These are phyloP conservation scores for Penicillium sp. DNA, from an alignment of 2,329 filamentous ascomycete genomes.

Conservation along the genomic window DNA sequence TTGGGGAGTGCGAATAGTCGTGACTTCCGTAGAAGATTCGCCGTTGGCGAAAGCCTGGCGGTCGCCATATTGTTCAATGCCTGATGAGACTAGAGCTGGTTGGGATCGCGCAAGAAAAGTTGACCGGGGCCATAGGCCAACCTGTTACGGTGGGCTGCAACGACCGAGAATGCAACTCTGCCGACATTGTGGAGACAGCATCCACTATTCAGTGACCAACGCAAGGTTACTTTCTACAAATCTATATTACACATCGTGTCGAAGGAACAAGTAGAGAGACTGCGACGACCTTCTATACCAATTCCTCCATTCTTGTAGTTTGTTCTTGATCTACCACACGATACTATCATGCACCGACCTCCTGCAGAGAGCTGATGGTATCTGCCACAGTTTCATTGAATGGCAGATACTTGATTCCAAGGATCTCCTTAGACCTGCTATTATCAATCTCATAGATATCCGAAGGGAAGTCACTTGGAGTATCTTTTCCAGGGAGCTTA, in stretches of 20 bases:
- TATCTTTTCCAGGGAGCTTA: conserved; percentile 43
- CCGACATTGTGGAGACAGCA: neutral
- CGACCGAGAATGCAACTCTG: conserved; percentile 22
- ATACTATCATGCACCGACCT: conserved; percentile 32
- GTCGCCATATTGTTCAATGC: conserved; percentile 44
- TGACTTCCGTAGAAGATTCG: conserved; percentile 76
- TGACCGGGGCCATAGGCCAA: conserved; percentile 30
- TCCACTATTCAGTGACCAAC: neutral
- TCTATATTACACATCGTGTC: neutral
- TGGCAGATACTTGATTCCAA: conserved; percentile 45
- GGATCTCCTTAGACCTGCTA: conserved; percentile 42
- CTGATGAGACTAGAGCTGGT: conserved; percentile 23
- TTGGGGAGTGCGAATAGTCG: conserved; percentile 86
- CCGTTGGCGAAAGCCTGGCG: conserved; percentile 58
- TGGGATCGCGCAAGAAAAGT: conserved; percentile 36
- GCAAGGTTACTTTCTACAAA: neutral
- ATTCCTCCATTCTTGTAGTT: neutral
- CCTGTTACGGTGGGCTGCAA: conserved; percentile 29
- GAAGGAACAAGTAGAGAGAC: neutral
- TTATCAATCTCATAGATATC: conserved; percentile 42
- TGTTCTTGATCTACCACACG: too few relatives aligned
- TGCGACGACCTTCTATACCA: neutral
- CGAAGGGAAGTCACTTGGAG: conserved; percentile 32
- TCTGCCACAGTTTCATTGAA: conserved; percentile 43
- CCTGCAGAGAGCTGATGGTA: conserved; percentile 39